Conservation (phyloP, 2,329 filamentous ascomycete genomes). For the Penicillium hesseltinei region DNA sequence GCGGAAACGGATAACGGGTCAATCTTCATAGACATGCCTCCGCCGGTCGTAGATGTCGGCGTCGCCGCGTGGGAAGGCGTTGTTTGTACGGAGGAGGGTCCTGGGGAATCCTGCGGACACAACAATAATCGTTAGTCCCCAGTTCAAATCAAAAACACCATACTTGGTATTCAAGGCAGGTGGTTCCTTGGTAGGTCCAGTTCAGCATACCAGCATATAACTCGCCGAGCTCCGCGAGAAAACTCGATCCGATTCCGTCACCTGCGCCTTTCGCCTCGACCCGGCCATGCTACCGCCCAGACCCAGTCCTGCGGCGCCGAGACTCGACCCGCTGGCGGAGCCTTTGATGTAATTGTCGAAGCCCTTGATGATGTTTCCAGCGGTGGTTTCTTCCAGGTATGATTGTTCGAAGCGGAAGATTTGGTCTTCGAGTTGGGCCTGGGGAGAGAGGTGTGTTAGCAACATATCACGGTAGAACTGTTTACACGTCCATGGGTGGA, state of each 20-base stretch:
- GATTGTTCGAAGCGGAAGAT: slow-evolving; percentile 80
- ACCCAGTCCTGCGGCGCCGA: slow-evolving; percentile 34
- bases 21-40: slow-evolving; percentile 26
- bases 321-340: slow-evolving; percentile 53
- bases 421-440: slow-evolving; percentile 69
- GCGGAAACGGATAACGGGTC: slow-evolving; percentile 13
- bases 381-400: slow-evolving; percentile 84
- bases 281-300: slow-evolving; percentile 27
- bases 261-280: slow-evolving; percentile 45
- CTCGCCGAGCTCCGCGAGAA: slow-evolving; percentile 51
- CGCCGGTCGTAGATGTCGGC: slow-evolving; percentile 40
- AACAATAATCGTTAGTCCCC: not conserved
- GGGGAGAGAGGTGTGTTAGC: not conserved
- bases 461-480: not conserved
- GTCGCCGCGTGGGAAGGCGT: slow-evolving; percentile 49
- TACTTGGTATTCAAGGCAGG: not conserved
- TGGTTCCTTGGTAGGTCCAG: not conserved
- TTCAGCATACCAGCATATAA: slow-evolving; percentile 43
- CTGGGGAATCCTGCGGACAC: slow-evolving; percentile 40
- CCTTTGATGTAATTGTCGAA: slow-evolving; percentile 99
- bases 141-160: not conserved
- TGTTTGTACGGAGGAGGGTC: slow-evolving; percentile 45
- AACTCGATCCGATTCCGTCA: slow-evolving; percentile 48
- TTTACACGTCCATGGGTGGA: not conserved
- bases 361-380: slow-evolving; percentile 93